Evolutionary conservation across 2,329 filamentous ascomycete species (phyloP).

Genomic region (Thelonectria rubi): DNA sequence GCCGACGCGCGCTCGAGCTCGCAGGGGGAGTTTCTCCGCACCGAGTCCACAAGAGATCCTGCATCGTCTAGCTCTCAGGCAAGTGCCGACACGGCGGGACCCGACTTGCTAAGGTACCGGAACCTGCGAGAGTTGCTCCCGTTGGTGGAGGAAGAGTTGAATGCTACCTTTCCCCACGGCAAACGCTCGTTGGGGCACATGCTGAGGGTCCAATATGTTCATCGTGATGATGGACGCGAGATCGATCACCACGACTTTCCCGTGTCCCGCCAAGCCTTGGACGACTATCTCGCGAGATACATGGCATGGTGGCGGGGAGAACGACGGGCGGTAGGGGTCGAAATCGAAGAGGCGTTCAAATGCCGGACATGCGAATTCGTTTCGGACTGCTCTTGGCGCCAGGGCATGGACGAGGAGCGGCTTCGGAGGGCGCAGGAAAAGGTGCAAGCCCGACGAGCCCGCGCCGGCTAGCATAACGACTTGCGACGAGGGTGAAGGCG

Average conservation of each 20-base stretch:
- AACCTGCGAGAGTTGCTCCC: constrained; percentile 58
- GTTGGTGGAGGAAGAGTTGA: constrained; percentile 58
- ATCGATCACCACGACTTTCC: constrained; percentile 69
- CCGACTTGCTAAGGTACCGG: constrained; percentile 57
- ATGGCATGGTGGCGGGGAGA: constrained; percentile 91
- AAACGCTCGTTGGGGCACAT: constrained; percentile 59
- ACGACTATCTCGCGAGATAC: constrained; percentile 72
- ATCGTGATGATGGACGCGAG: constrained; percentile 60
- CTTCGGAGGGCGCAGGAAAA: constrained; percentile 40
- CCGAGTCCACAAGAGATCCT: constrained; percentile 22
- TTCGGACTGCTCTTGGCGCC: constrained; percentile 80
- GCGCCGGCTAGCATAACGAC: constrained; percentile 27
- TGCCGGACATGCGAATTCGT: constrained; percentile 86
- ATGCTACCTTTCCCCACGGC: constrained; percentile 62
- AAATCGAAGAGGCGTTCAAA: constrained; percentile 87
- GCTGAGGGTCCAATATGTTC: constrained; percentile 64
- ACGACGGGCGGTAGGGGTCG: constrained; percentile 76
- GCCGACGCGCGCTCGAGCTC: constrained; percentile 57
- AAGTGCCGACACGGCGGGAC: constrained; percentile 31
- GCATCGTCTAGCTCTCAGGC: constrained; percentile 29
- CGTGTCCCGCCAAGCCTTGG: constrained; percentile 71
- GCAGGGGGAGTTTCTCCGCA: constrained; percentile 13
- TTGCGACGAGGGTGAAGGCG: constrained; percentile 29
- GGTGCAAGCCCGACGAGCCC: constrained; percentile 33
- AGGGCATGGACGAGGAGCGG: constrained; percentile 70